These are phyloP conservation scores for Phenoliferia sp. DNA, from an alignment of 1,284 basidiomycete species.

Conservation along the genomic window DNA sequence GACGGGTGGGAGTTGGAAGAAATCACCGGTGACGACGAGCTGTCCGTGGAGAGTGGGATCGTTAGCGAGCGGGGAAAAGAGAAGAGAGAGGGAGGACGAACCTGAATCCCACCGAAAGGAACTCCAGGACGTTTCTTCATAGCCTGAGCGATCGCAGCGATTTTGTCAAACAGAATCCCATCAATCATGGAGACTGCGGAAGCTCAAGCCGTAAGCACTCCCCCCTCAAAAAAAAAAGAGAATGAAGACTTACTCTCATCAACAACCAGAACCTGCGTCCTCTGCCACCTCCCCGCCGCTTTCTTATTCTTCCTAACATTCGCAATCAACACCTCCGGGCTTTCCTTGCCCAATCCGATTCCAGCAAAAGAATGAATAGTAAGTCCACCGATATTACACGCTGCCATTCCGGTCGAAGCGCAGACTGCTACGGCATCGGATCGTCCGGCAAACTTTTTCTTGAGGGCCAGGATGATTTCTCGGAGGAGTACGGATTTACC, in stretches of 20 bases:
- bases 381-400: slow-evolving; percentile 87
- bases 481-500: slow-evolving; percentile 92
- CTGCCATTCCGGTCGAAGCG: slow-evolving; percentile 86
- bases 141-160: slow-evolving; percentile 61
- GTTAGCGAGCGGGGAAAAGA: too few species aligned
- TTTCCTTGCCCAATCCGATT: slow-evolving; percentile 75
- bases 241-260: slow-evolving; percentile 69
- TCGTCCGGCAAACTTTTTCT: slow-evolving; percentile 49
- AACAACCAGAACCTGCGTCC: slow-evolving; percentile 78
- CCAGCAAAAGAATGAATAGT: slow-evolving; percentile 91
- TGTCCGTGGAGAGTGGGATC: slow-evolving; percentile 43
- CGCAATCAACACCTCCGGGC: slow-evolving; percentile 56
- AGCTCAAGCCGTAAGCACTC: slow-evolving; percentile 2
- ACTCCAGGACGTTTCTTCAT: slow-evolving; percentile 54
- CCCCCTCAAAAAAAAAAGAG: background rate
- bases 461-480: slow-evolving; percentile 69
- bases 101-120: slow-evolving; percentile 96
- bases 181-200: slow-evolving; percentile 94
- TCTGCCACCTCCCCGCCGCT: slow-evolving; percentile 62
- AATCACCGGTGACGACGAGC: slow-evolving; percentile 89
- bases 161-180: slow-evolving; percentile 83
- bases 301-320: slow-evolving; percentile 70
- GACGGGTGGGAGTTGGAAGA: slow-evolving; percentile 95
- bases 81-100: slow-evolving; percentile 38
- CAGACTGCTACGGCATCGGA: slow-evolving; percentile 71